Conservation (phyloP, 306 rosid genomes). For the Vigna reflexopilosa region DNA sequence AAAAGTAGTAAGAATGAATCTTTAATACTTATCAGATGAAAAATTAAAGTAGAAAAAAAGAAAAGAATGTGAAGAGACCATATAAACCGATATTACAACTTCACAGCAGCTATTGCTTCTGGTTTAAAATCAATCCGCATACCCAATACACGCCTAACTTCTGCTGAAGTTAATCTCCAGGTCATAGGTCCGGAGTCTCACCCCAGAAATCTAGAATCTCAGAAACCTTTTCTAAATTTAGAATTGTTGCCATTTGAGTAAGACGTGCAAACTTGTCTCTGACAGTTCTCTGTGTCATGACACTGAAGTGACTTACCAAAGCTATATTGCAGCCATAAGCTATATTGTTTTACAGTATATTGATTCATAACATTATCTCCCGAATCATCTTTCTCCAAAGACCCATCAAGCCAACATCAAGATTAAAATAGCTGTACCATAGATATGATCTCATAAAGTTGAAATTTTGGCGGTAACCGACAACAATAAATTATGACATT, state of each 20-base stretch:
- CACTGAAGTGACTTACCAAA: conserved; percentile 89
- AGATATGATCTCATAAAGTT: conserved; percentile 15
- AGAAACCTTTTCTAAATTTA: conserved; percentile 93
- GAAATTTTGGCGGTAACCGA: conserved; percentile 15
- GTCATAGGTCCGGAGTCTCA: conserved; percentile 98
- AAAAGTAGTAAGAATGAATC: conserved; percentile 35
- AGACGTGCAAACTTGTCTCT: conserved; percentile 97
- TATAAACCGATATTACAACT: conserved; percentile 59
- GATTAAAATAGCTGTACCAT: no score
- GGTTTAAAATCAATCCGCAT: conserved; percentile 93
- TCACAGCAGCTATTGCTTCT: conserved; percentile 85
- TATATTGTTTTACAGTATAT: no score
- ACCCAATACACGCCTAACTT: conserved; percentile 95
- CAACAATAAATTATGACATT: conserved; percentile 35
- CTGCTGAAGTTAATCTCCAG: conserved; percentile 97
- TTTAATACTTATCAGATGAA: conserved; percentile 36
- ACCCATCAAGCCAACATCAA: no score
- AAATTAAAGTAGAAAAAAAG: conserved; percentile 44
- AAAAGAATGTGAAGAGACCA: conserved; percentile 48
- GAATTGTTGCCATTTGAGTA: conserved; percentile 94
- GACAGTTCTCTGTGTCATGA: conserved; percentile 92
- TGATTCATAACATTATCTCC: no score
- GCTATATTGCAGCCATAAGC: no score
- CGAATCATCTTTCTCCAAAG: no score
- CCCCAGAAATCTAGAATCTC: conserved; percentile 99